Evolutionary conservation across 805 yeast genomes (phyloP).

Genomic region (Candida ortonii): DNA sequence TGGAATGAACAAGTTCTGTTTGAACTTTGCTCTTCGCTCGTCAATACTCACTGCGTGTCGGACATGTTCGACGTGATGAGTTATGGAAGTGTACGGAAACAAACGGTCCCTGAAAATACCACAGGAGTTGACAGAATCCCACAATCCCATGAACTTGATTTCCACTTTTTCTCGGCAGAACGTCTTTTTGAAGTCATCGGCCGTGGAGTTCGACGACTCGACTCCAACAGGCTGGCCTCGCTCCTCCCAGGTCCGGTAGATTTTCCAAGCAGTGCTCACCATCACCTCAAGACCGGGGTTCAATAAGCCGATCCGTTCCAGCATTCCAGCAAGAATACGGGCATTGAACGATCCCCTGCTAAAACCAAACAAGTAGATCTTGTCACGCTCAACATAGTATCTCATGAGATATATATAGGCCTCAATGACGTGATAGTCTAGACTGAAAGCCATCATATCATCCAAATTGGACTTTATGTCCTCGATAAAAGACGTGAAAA

Average conservation of each 20-base stretch:
- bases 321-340: constrained; percentile 61
- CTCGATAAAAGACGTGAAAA: constrained; percentile 13
- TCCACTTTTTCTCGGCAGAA: constrained; percentile 44
- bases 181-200: constrained; percentile 52
- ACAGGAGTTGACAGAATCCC: constrained; percentile 68
- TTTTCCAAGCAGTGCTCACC: constrained; percentile 59
- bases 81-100: constrained; percentile 55
- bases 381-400: constrained; percentile 48
- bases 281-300: constrained; percentile 53
- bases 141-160: constrained; percentile 61
- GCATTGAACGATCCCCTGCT: constrained; percentile 66
- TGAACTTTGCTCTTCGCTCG: constrained; percentile 63
- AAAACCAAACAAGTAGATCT: constrained; percentile 56
- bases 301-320: constrained; percentile 60
- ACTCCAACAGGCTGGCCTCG: constrained; percentile 49
- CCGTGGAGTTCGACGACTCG: constrained; percentile 42
- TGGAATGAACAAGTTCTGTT: constrained; percentile 52
- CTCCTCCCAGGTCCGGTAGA: constrained; percentile 58
- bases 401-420: constrained; percentile 55
- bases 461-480: constrained; percentile 19
- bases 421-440: constrained; percentile 54
- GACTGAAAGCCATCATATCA: constrained; percentile 46
- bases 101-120: constrained; percentile 56
- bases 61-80: constrained; percentile 52
- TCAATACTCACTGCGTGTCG: constrained; percentile 68